Base-by-base conservation (phyloP, 805 yeast genomes). In the Pichia insulana region DNA sequence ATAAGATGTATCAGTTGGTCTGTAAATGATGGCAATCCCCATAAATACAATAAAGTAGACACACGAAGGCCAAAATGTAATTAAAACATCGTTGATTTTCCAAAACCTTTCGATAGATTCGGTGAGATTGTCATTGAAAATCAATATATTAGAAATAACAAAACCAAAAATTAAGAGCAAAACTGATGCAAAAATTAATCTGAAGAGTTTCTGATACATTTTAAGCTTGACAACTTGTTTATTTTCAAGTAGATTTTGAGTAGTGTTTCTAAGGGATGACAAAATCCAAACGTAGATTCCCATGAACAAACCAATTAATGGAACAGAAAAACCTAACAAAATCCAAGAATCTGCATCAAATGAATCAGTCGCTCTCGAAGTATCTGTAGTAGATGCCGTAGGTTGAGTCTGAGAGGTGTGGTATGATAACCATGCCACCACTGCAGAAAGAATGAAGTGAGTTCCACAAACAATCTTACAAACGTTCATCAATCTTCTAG, bases 1-100 rank as follows among this genome's bases (percentile, higher is more conserved):
- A 56, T 89, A 84, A 44, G 96, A 88, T 33, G 95, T 87, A 52
- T 83, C 92, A 0, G 97, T 90, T 41, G 99, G 99, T 63, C 98
- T 81, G 98, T 98, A 92, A 49, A 92, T 75, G 68, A 88, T 77
- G 5, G 96, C 85, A 49, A 92, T 71, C 9, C 88, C 76, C 54
- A 82, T 74, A 60, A 92, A 89, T 31, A 89, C 89, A 37, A 80
- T 64, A 57, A 84, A 86, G 65, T 87, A 92, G 12, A 88, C 81
- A 38, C 87, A 73, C 38, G 95, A 80, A 32, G 96, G 95, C 96
- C 97, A 89, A 67, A 95, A 94, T 53, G 90, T 96, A 36, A 82
- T 73, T 41, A 87, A 64, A 55, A 92, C 87, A 68, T 86, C 89
- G 56, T 94, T 77, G 36, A 86, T 76, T 64, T 89, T 85, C 98